phyloP scores from a whole-genome alignment of 805 yeast genomes.

The Yarrowia sp. region DNA sequence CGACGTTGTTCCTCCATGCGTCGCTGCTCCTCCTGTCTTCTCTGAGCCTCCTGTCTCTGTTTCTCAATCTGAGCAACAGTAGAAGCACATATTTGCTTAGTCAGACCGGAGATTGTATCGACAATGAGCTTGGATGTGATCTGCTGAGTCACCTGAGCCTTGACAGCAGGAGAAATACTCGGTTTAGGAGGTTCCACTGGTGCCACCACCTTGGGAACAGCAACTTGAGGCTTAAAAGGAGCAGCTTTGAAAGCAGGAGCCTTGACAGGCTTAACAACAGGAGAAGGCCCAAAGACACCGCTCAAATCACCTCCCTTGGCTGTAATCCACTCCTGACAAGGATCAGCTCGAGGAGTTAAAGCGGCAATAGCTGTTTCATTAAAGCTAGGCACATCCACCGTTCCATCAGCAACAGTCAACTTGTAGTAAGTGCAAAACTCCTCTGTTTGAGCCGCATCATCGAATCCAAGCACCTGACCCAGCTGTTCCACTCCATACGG shows the following conservation, averaged over 20 bases:
- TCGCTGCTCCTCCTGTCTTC: slow-evolving; percentile 30
- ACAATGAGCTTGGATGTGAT: slow-evolving; percentile 17
- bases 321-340: slow-evolving; percentile 47
- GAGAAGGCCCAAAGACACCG: background rate
- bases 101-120: background rate
- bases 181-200: background rate
- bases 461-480: slow-evolving; percentile 60
- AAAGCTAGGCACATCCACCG: slow-evolving; percentile 47
- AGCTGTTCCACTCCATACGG: slow-evolving; percentile 56
- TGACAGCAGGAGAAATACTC: background rate
- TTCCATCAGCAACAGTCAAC: slow-evolving; percentile 39
- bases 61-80: background rate
- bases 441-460: slow-evolving; percentile 51
- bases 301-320: slow-evolving; percentile 33
- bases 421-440: slow-evolving; percentile 47
- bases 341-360: slow-evolving; percentile 48
- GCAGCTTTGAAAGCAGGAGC: background rate
- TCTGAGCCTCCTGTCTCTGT: slow-evolving; percentile 26
- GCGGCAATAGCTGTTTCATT: slow-evolving; percentile 41
- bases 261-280: background rate
- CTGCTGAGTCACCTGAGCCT: slow-evolving; percentile 29
- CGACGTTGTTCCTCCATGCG: slow-evolving; percentile 16
- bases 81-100: background rate
- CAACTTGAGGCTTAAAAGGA: background rate
- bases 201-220: background rate